These are phyloP conservation scores for Aspergillus bombycis DNA, from an alignment of 2,329 filamentous ascomycete species.

Conservation along the genomic window DNA sequence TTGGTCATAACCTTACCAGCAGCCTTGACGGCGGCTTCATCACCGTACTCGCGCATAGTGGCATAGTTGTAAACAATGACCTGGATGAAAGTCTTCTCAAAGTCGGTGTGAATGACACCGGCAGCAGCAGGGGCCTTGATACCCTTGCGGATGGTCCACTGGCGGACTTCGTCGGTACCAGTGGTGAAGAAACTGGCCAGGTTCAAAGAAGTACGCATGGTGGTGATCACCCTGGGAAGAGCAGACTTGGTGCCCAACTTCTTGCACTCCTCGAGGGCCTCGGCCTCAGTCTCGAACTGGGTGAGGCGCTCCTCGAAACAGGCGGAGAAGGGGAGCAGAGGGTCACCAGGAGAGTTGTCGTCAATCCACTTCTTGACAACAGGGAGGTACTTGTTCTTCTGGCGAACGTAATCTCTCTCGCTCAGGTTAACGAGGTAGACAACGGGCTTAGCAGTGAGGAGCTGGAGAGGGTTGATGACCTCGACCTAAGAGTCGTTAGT, in stretches of 20 bases:
- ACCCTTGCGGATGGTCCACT: slow-evolving; percentile 96
- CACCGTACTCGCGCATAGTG: slow-evolving; percentile 79
- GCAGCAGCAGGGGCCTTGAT: slow-evolving; percentile 98
- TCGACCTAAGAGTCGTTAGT: slow-evolving; percentile 69
- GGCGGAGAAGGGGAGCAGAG: slow-evolving; percentile 91
- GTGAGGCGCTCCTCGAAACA: slow-evolving; percentile 91
- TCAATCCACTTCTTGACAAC: slow-evolving; percentile 97
- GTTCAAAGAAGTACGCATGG: slow-evolving; percentile 91
- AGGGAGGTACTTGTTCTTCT: slow-evolving; percentile 98
- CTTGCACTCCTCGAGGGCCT: slow-evolving; percentile 84
- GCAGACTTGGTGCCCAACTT: slow-evolving; percentile 82
- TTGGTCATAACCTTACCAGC: slow-evolving; percentile 98
- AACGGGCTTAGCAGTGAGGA: slow-evolving; percentile 94
- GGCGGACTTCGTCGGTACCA: slow-evolving; percentile 91
- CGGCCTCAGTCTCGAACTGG: slow-evolving; percentile 74
- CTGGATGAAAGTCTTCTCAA: slow-evolving; percentile 99
- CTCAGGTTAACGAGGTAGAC: slow-evolving; percentile 97
- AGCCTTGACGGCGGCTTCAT: slow-evolving; percentile 85
- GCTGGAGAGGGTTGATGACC: slow-evolving; percentile 93
- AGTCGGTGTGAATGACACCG: slow-evolving; percentile 95
- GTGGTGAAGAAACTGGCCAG: slow-evolving; percentile 97
- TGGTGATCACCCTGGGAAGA: slow-evolving; percentile 85
- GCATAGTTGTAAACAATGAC: slow-evolving; percentile 89
- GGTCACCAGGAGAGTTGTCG: slow-evolving; percentile 81
- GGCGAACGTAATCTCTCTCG: slow-evolving; percentile 94